Conservation (phyloP, 2,329 filamentous ascomycete species). For the Teratosphaeria nubilosa region DNA sequence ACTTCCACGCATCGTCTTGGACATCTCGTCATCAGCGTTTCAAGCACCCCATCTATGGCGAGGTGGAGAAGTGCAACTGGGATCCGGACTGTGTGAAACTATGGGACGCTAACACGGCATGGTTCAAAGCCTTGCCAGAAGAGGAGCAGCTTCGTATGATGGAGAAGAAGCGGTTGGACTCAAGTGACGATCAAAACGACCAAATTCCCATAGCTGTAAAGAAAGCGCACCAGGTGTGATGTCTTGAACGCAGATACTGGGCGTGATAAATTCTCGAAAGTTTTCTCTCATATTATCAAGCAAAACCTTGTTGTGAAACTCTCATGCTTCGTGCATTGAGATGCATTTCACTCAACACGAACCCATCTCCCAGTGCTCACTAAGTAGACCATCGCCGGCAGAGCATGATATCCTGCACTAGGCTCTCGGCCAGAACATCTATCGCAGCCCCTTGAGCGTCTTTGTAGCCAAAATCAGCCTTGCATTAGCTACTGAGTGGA, state of each 20-base stretch:
- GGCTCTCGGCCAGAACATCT: background rate
- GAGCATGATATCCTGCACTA: background rate
- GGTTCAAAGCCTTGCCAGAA: conserved; percentile 47
- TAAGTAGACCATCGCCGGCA: background rate
- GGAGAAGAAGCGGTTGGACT: background rate
- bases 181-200: background rate
- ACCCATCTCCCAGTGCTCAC: background rate
- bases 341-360: no score
- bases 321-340: no score
- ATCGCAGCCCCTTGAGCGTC: background rate
- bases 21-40: conserved; percentile 56
- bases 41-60: conserved; percentile 57
- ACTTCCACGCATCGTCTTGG: conserved; percentile 67
- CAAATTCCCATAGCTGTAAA: background rate
- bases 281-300: background rate
- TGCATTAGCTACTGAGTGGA: background rate
- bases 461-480: background rate
- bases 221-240: background rate
- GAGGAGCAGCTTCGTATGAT: conserved; percentile 40
- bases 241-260: background rate
- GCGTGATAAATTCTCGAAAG: background rate
- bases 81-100: conserved; percentile 50
- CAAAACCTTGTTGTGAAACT: no score
- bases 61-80: conserved; percentile 64
- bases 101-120: conserved; percentile 55